Percentiles rank a stretch among this genome's conserved stretches.
phyloP scores from a whole-genome alignment of 2,329 filamentous ascomycete species.

The Cylindrodendrum hubeiense region DNA sequence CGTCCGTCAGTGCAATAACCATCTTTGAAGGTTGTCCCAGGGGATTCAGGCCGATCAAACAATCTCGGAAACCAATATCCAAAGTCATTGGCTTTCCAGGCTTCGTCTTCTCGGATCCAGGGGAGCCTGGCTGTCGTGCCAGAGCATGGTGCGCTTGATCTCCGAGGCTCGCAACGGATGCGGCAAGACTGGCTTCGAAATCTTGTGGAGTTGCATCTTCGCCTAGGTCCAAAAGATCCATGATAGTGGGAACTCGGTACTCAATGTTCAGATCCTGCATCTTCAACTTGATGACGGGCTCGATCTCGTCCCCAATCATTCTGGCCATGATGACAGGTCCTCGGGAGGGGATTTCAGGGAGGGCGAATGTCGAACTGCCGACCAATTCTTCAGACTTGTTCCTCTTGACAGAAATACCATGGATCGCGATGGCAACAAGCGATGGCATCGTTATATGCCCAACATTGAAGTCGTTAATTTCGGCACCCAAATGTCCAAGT shows the following conservation, averaged over 20 bases:
- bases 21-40: conserved; percentile 80
- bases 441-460: conserved; percentile 89
- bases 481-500: conserved; percentile 73
- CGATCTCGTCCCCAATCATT: conserved; percentile 93
- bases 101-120: conserved; percentile 42
- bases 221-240: conserved; percentile 80
- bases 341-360: conserved; percentile 42
- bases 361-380: conserved; percentile 58
- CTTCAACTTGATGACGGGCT: conserved; percentile 90
- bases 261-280: conserved; percentile 87
- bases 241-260: conserved; percentile 86
- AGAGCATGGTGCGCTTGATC: conserved; percentile 70
- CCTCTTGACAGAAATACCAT: conserved; percentile 70
- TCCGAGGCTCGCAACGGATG: conserved; percentile 82
- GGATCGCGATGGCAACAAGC: conserved; percentile 82
- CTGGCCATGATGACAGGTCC: conserved; percentile 81
- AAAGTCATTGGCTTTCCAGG: conserved; percentile 71
- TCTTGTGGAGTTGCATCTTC: conserved; percentile 78
- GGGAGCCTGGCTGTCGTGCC: conserved; percentile 41
- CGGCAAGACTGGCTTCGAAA: conserved; percentile 79
- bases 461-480: conserved; percentile 73
- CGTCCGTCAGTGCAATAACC: conserved; percentile 82
- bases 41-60: conserved; percentile 87
- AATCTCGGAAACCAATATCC: conserved; percentile 84
- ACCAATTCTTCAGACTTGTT: conserved; percentile 80